phyloP scores from a whole-genome alignment of 805 yeast species.

The Teunomyces aglyptinius region DNA sequence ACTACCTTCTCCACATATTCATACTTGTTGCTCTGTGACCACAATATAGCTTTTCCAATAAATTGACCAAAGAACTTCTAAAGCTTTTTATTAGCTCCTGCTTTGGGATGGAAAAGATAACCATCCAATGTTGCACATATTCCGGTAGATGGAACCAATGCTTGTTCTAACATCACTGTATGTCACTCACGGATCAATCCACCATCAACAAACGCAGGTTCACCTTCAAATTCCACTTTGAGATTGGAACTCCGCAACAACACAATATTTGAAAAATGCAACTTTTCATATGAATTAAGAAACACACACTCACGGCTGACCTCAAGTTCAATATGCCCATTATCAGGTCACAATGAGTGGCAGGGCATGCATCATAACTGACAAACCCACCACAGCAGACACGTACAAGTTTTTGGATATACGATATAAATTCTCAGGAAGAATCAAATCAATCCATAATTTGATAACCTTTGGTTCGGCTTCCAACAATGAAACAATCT shows the following conservation, averaged over 20 bases:
- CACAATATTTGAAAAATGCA: constrained; percentile 72
- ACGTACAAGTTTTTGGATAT: background rate
- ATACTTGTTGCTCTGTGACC: constrained; percentile 86
- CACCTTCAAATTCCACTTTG: constrained; percentile 82
- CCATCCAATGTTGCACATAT: constrained; percentile 83
- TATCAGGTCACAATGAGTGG: no score
- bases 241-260: constrained; percentile 71
- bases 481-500: background rate
- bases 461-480: background rate
- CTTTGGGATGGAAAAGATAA: constrained; percentile 93
- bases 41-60: constrained; percentile 89
- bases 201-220: constrained; percentile 97
- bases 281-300: constrained; percentile 79
- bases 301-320: constrained; percentile 76
- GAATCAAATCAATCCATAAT: background rate
- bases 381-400: background rate
- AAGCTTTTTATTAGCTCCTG: constrained; percentile 91
- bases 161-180: constrained; percentile 87
- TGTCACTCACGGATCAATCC: constrained; percentile 98
- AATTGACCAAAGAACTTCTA: constrained; percentile 88
- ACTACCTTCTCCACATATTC: constrained; percentile 86
- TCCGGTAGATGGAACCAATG: constrained; percentile 95
- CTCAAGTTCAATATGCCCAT: no score
- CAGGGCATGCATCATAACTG: background rate
- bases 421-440: background rate